These are phyloP conservation scores for Hyphopichia pseudoburtonii DNA, from an alignment of 1,139 yeast genomes.

Conservation along the genomic window DNA sequence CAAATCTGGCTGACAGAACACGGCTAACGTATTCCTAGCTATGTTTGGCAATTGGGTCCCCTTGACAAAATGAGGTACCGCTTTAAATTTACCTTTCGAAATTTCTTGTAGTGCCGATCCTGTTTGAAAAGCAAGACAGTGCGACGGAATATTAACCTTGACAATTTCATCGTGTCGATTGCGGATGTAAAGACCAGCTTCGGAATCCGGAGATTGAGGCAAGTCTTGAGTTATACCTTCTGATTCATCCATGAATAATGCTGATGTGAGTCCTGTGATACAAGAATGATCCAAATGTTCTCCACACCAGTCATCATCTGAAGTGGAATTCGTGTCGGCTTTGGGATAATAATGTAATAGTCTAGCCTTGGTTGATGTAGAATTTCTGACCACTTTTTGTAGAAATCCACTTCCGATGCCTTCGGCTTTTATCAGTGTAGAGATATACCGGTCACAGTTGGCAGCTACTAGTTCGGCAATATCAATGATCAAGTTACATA, in stretches of 20 bases:
- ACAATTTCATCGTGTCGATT: constrained; percentile 46
- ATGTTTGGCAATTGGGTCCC: constrained; percentile 38
- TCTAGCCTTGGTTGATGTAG: constrained; percentile 62
- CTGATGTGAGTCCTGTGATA: constrained; percentile 60
- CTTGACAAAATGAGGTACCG: constrained; percentile 61
- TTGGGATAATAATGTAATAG: constrained; percentile 54
- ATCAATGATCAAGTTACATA: constrained; percentile 49
- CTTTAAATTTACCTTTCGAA: constrained; percentile 51
- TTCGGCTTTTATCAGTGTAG: constrained; percentile 14
- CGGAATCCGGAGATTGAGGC: constrained; percentile 41
- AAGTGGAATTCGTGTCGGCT: constrained; percentile 8
- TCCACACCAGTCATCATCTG: constrained; percentile 58
- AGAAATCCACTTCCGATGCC: constrained; percentile 39
- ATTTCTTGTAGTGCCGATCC: constrained; percentile 61
- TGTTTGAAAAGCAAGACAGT: constrained; percentile 63
- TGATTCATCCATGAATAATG: constrained; percentile 48
- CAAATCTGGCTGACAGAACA: constrained; percentile 63
- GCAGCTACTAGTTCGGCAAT: constrained; percentile 53
- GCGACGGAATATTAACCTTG: constrained; percentile 54
- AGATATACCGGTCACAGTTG: constrained; percentile 51
- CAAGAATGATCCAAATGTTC: constrained; percentile 67
- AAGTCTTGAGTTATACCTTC: constrained; percentile 21
- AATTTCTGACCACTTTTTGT: constrained; percentile 44
- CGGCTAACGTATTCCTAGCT: constrained; percentile 60
- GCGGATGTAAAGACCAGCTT: constrained; percentile 54